Percentiles rank a stretch among this genome's conserved stretches.
phyloP scores from a whole-genome alignment of 495 filamentous ascomycete species.

The Cercophora newfieldiana region DNA sequence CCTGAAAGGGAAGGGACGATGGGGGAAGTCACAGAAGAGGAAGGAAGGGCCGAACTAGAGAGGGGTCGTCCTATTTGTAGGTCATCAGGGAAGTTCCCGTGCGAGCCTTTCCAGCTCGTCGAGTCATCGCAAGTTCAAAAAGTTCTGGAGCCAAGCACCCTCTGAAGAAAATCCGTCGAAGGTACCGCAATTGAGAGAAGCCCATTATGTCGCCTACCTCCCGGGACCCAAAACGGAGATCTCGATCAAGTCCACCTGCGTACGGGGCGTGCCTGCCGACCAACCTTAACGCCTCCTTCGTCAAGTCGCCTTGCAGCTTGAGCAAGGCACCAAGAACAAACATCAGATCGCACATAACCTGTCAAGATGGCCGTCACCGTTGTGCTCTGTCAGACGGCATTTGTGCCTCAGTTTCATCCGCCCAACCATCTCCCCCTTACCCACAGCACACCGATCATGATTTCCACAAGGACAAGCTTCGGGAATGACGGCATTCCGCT shows the following conservation, averaged over 20 bases:
- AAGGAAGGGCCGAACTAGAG: background rate
- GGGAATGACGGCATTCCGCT: background rate
- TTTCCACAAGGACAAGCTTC: background rate
- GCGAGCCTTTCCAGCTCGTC: background rate
- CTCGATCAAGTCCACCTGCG: conserved; percentile 1
- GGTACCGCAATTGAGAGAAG: background rate
- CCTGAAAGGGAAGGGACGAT: background rate
- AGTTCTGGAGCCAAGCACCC: background rate
- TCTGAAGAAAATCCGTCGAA: background rate
- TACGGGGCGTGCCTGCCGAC: background rate
- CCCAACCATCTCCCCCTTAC: background rate
- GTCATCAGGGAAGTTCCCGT: background rate
- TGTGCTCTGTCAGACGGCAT: background rate
- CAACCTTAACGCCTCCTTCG: background rate
- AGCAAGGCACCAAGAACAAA: background rate
- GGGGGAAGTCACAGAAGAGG: too few species aligned
- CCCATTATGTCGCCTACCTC: background rate
- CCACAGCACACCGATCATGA: background rate
- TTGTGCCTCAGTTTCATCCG: background rate
- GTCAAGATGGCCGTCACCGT: background rate
- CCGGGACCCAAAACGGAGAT: background rate
- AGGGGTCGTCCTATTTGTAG: background rate
- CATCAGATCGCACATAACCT: background rate
- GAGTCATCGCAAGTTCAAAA: background rate
- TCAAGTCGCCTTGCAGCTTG: background rate